Evolutionary conservation across 768 basidiomycete genomes (phyloP).

Genomic region (Kwoniella dejecticola): DNA sequence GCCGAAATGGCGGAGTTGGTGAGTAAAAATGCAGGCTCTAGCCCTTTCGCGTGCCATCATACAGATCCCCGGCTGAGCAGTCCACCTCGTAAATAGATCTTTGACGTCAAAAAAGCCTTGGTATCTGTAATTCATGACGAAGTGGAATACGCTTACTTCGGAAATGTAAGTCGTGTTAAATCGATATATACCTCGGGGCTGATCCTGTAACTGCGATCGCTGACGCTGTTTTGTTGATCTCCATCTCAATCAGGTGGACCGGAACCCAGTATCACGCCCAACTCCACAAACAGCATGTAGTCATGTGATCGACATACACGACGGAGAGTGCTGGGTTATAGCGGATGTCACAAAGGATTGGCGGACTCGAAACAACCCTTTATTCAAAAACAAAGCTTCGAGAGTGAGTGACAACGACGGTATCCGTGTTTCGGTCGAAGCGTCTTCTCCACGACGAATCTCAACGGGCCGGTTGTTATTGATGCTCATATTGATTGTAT

Average conservation of each 20-base stretch:
- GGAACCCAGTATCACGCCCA: not conserved
- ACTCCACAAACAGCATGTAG: slow-evolving; percentile 4
- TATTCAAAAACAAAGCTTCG: not conserved
- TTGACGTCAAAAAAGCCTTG: not conserved
- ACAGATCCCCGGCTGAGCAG: not conserved
- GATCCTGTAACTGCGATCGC: no score
- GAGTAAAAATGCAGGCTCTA: not conserved
- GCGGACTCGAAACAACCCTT: slow-evolving; percentile 35
- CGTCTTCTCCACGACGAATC: no score
- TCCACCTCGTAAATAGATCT: slow-evolving; percentile 4
- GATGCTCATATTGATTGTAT: not conserved
- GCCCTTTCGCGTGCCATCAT: no score
- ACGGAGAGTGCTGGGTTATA: slow-evolving; percentile 27
- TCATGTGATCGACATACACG: slow-evolving; percentile 11
- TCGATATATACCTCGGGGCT: no score
- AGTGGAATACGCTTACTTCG: slow-evolving; percentile 2
- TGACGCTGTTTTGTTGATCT: not conserved
- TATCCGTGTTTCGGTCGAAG: no score
- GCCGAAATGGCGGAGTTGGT: slow-evolving; percentile 43
- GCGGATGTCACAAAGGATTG: slow-evolving; percentile 39
- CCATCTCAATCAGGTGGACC: slow-evolving; percentile 5
- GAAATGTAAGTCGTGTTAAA: slow-evolving; percentile 10
- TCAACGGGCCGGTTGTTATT: not conserved
- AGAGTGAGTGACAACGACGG: slow-evolving; percentile 22
- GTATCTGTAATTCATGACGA: slow-evolving; percentile 19